Conservation (phyloP, 257 asterid species). For the Linderniella brevidens region DNA sequence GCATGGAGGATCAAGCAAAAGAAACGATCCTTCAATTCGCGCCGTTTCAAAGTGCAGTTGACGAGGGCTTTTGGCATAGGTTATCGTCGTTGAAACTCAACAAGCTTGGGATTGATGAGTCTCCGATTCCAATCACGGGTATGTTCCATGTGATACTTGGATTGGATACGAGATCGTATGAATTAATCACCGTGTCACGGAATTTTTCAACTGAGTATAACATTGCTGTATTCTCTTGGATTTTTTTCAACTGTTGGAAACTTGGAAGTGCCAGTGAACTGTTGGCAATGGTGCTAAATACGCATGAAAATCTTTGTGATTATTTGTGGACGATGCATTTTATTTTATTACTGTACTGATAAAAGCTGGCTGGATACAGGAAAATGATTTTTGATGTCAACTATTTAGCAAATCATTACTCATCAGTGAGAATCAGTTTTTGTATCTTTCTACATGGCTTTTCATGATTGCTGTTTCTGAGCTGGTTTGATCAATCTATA, state of each 20-base stretch:
- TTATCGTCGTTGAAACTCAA: conserved; percentile 88
- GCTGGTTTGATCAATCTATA: conserved; percentile 1
- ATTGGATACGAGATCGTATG: neutral
- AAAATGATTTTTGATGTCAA: no score
- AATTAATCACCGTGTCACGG: neutral
- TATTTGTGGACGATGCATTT: no score
- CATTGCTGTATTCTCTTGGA: no score
- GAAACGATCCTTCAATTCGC: conserved; percentile 42
- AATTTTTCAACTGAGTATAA: neutral
- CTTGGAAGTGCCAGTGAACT: no score
- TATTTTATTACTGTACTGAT: no score
- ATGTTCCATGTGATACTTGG: conserved; percentile 6
- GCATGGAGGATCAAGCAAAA: conserved; percentile 14
- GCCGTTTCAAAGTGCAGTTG: conserved; percentile 64
- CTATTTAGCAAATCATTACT: no score
- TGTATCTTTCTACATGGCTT: no score
- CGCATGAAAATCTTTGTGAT: no score
- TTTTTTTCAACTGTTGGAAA: no score
- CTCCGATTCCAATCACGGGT: conserved; percentile 85
- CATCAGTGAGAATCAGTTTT: no score
- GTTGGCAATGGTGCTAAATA: no score
- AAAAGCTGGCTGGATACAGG: no score
- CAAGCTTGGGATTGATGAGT: conserved; percentile 78
- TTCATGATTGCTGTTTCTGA: neutral
- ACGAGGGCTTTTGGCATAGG: conserved; percentile 88